Evolutionary conservation across 2,329 filamentous ascomycete genomes (phyloP).

Genomic region (Aspergillus tubingensis): DNA sequence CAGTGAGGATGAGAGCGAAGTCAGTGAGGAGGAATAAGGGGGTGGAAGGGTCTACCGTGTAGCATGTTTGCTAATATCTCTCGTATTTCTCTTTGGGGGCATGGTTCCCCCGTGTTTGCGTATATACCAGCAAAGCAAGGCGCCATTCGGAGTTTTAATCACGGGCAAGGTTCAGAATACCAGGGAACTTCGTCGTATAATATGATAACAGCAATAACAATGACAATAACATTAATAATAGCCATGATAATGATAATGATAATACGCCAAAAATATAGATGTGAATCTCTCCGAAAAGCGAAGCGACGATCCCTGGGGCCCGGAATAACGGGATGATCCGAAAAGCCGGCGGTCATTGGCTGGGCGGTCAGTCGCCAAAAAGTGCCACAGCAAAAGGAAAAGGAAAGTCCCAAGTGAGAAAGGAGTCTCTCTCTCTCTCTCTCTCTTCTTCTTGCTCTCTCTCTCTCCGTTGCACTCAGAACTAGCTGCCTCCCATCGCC

Average conservation of each 20-base stretch:
- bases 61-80: too few species aligned
- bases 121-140: constrained; percentile 20
- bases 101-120: constrained; percentile 6
- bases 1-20: constrained; percentile 63
- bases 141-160: constrained; percentile 18
- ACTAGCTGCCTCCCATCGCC: not conserved
- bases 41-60: constrained; percentile 11
- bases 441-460: not conserved
- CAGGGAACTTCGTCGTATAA: too few species aligned
- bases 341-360: constrained; percentile 9
- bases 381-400: not conserved
- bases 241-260: too few species aligned
- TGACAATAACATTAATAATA: not conserved
- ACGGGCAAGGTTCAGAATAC: not conserved
- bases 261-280: not conserved
- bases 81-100: too few species aligned
- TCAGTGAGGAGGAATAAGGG: constrained; percentile 64
- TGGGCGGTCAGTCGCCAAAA: constrained; percentile 1
- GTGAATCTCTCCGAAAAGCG: not conserved
- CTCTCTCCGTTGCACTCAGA: not conserved
- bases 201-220: not conserved
- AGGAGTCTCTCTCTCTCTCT: not conserved
- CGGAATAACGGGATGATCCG: constrained; percentile 24
- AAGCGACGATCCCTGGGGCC: constrained; percentile 2
- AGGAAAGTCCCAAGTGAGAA: too few species aligned